phyloP scores from a whole-genome alignment of 768 basidiomycete genomes.

The Suillus brevipes region DNA sequence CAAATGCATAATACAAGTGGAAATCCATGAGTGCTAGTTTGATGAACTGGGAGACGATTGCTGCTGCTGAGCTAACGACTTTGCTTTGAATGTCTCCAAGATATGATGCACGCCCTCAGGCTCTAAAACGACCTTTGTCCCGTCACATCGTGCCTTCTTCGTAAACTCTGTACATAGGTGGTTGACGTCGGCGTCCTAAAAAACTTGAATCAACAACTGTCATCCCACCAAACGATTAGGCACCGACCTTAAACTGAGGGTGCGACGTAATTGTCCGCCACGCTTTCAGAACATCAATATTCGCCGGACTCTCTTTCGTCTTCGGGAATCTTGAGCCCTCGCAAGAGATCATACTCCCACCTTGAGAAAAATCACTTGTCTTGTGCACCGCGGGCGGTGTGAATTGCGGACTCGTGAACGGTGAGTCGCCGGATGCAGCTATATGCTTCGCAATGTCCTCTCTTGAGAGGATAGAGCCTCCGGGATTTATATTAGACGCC shows the following conservation, averaged over 20 bases:
- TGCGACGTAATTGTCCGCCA: constrained; percentile 77
- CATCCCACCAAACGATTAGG: not conserved
- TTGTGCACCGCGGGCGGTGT: constrained; percentile 38
- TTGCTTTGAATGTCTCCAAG: constrained; percentile 41
- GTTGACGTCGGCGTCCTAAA: constrained; percentile 74
- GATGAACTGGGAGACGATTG: not conserved
- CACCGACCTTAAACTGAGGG: constrained; percentile 72
- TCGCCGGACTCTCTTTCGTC: constrained; percentile 67
- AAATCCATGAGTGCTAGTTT: not conserved
- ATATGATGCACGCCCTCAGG: constrained; percentile 44
- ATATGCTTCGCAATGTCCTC: constrained; percentile 54
- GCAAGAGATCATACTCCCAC: constrained; percentile 58
- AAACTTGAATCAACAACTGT: constrained; percentile 6
- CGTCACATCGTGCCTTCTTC: constrained; percentile 81
- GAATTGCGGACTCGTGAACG: constrained; percentile 42
- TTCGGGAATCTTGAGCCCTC: constrained; percentile 67
- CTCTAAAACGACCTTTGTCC: constrained; percentile 77
- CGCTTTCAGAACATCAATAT: constrained; percentile 75
- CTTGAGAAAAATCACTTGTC: constrained; percentile 43
- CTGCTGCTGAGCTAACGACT: constrained; percentile 18
- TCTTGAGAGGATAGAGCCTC: constrained; percentile 43
- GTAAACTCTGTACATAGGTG: constrained; percentile 79
- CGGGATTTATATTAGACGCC: constrained; percentile 13
- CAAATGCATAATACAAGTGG: constrained; percentile 1
- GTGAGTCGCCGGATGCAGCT: constrained; percentile 54